Evolutionary conservation across 2,329 filamentous ascomycete genomes (phyloP).

Genomic region (Curvularia verruculosa): DNA sequence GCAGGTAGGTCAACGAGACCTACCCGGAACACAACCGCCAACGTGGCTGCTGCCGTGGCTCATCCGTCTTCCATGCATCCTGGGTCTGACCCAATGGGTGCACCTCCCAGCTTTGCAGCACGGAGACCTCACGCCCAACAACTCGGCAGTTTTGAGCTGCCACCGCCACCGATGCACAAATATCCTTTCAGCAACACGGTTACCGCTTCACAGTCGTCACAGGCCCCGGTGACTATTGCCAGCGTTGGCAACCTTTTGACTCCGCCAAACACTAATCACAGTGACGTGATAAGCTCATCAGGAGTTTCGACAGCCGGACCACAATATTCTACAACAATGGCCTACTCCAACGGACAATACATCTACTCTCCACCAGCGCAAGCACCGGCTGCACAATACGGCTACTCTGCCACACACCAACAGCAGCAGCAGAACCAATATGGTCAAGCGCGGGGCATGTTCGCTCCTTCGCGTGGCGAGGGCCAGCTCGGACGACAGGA

Average conservation of each 20-base stretch:
- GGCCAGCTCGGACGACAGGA: constrained; percentile 59
- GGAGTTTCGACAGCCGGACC: constrained; percentile 66
- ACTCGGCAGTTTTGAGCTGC: constrained; percentile 71
- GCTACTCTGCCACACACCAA: constrained; percentile 52
- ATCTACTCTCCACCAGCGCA: constrained; percentile 63
- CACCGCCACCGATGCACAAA: constrained; percentile 65
- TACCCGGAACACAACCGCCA: constrained; percentile 56
- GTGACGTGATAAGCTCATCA: constrained; percentile 67
- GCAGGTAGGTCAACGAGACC: constrained; percentile 52
- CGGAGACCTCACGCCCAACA: constrained; percentile 72
- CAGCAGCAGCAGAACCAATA: constrained; percentile 46
- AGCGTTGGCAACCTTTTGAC: constrained; percentile 68
- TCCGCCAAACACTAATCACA: constrained; percentile 64
- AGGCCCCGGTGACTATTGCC: constrained; percentile 54
- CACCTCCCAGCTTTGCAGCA: constrained; percentile 70
- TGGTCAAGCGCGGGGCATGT: constrained; percentile 54
- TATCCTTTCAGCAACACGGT: constrained; percentile 53
- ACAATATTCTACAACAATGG: constrained; percentile 60
- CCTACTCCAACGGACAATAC: constrained; percentile 68
- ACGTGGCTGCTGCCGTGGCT: constrained; percentile 68
- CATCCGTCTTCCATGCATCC: constrained; percentile 67
- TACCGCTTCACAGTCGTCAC: constrained; percentile 53
- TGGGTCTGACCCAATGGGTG: constrained; percentile 65
- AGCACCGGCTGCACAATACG: constrained; percentile 61
- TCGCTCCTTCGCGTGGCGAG: constrained; percentile 61